phyloP scores from a whole-genome alignment of 331 rosid genomes.

The Dryas integrifolia region DNA sequence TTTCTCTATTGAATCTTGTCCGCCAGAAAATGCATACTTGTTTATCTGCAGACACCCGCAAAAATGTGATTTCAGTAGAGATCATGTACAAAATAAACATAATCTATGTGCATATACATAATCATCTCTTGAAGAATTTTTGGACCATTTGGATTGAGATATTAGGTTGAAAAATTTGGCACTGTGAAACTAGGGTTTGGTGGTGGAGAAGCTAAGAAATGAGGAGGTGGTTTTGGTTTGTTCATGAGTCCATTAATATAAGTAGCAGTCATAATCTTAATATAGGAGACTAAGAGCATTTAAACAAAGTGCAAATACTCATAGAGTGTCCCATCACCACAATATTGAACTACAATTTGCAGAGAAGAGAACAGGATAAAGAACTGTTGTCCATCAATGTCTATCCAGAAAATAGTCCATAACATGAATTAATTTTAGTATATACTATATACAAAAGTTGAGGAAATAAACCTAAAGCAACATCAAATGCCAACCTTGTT shows the following conservation, averaged over 20 bases:
- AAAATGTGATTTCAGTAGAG: neutral
- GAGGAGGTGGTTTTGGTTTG: neutral
- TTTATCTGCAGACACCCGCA: conserved; percentile 57
- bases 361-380: neutral
- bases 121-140: neutral
- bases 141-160: neutral
- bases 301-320: neutral
- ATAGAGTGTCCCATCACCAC: neutral
- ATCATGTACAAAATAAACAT: neutral
- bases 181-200: neutral
- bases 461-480: neutral
- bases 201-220: neutral
- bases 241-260: too few relatives aligned
- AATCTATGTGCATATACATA: neutral
- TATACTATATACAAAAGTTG: neutral
- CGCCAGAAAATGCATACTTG: conserved; percentile 85
- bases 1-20: conserved; percentile 86
- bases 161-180: neutral
- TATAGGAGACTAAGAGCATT: neutral
- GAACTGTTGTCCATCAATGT: neutral
- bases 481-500: conserved; percentile 61
- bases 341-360: neutral
- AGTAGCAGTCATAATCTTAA: too few relatives aligned
- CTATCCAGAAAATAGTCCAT: neutral
- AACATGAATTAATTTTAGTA: neutral